Base-by-base conservation (phyloP, 345 rosid species). In the Lepidium africanum region DNA sequence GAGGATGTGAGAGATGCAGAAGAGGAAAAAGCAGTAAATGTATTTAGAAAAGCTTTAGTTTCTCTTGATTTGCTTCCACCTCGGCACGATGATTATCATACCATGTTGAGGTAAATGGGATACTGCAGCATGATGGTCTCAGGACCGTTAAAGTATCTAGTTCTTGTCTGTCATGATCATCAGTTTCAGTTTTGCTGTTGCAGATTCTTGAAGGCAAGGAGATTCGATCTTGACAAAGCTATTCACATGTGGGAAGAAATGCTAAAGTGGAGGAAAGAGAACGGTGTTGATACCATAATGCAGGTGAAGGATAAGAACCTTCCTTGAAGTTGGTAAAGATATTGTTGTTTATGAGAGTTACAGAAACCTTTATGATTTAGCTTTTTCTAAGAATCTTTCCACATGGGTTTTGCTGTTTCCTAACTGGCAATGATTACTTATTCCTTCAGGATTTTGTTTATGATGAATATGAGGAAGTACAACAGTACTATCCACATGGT, bases 151-250 rank as follows among this genome's bases (percentile, higher is more conserved):
- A 23, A 30, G 23, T 46, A 1, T 60, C 9, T 42, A 0, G 60
- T 30, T 30, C 7, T 30, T 30, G 33, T 6, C 33, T n/a, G 41
- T 55, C 3, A 11, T 51, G 51, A 47, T 53, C 10, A 40, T 53
- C 10, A 46, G 48, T 8, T 33, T 54, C 1, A 7, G 32, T 4
- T 59, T 35, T 38, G 42, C 16, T 59, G 35, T 56, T 62, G 74
- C 80, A 93, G 98, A 76, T 93, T 93, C 78, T 70, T 93, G 51
- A 90, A 88, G 74, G 96, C 98, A 46, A 87, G 97, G 79, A 87
- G 82, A 47, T 90, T 93, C 75, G 95, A 88, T 78, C 45, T 73
- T 25, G 96, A 89, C 56, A 90, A 86, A 87, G 77, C 98, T 19
- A 41, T 83, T 41, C 82, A 83, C 60, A 93, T 93, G 98, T 93